A percentile compares a stretch with the other conserved stretches of the same genome.
Evolutionary conservation across 192 early-diverging fungal species (phyloP).

Genomic region (Coemansia pectinata): DNA sequence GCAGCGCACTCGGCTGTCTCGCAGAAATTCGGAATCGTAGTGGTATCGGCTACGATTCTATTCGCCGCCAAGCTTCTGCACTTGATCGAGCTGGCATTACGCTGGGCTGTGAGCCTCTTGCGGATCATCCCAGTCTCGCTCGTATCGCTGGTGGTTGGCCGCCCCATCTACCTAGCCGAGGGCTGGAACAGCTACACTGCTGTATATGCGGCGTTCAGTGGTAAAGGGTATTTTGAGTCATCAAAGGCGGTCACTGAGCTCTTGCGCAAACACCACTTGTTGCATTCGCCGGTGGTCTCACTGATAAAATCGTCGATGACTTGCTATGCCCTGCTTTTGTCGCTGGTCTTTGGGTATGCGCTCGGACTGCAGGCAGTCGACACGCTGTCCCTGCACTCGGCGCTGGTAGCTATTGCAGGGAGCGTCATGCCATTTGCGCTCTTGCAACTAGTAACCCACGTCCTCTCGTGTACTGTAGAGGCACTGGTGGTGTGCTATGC

Average conservation of each 20-base stretch:
- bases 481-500: constrained; percentile 52
- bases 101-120: constrained; percentile 32
- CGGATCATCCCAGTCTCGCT: constrained; percentile 32
- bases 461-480: constrained; percentile 46
- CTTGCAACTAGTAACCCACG: constrained; percentile 46
- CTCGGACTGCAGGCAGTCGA: constrained; percentile 31
- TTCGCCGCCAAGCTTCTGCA: constrained; percentile 35
- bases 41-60: constrained; percentile 31
- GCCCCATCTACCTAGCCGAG: constrained; percentile 36
- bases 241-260: constrained; percentile 21
- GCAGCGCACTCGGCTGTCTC: constrained; percentile 39
- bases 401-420: constrained; percentile 31
- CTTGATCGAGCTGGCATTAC: constrained; percentile 31
- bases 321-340: constrained; percentile 38
- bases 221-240: constrained; percentile 47
- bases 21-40: constrained; percentile 41
- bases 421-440: constrained; percentile 45
- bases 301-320: constrained; percentile 51
- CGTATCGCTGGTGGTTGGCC: constrained; percentile 32
- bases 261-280: constrained; percentile 34
- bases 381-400: constrained; percentile 22
- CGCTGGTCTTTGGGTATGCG: constrained; percentile 38
- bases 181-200: constrained; percentile 37
- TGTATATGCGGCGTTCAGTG: constrained; percentile 47
- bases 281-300: constrained; percentile 50